These are phyloP conservation scores for Mucor sp. DNA, from an alignment of 371 early-diverging fungal species.

Conservation along the genomic window DNA sequence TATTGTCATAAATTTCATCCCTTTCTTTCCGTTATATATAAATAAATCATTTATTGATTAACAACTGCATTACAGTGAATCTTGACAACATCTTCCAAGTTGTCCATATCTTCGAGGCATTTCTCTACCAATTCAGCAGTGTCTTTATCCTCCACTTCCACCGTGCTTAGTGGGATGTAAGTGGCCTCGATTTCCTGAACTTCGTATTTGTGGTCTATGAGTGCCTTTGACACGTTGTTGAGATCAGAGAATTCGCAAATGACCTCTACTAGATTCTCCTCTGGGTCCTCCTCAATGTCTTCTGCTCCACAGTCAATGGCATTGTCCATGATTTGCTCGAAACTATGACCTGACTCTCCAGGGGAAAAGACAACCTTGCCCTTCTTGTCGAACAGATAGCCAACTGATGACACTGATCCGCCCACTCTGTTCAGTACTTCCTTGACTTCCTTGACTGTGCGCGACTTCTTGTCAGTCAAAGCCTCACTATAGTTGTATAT, in stretches of 20 bases:
- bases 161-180: slow-evolving; percentile 45
- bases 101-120: slow-evolving; percentile 54
- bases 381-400: slow-evolving; percentile 66
- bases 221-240: slow-evolving; percentile 33
- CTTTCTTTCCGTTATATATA: background rate
- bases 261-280: slow-evolving; percentile 30
- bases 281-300: slow-evolving; percentile 54
- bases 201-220: slow-evolving; percentile 44
- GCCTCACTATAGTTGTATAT: slow-evolving; percentile 44
- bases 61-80: slow-evolving; percentile 52
- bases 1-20: too few relatives aligned
- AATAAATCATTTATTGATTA: background rate
- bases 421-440: slow-evolving; percentile 58
- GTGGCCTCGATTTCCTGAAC: slow-evolving; percentile 46
- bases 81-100: slow-evolving; percentile 59
- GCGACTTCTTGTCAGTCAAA: slow-evolving; percentile 63
- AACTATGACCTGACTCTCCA: slow-evolving; percentile 45
- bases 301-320: slow-evolving; percentile 66
- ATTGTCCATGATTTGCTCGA: slow-evolving; percentile 59
- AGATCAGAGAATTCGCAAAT: slow-evolving; percentile 55
- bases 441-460: slow-evolving; percentile 71
- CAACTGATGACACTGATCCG: slow-evolving; percentile 61
- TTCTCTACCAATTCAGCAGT: slow-evolving; percentile 39
- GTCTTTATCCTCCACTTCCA: slow-evolving; percentile 42
- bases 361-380: slow-evolving; percentile 48